Conservation (phyloP, 768 basidiomycete genomes). For the Mycena galopus region DNA sequence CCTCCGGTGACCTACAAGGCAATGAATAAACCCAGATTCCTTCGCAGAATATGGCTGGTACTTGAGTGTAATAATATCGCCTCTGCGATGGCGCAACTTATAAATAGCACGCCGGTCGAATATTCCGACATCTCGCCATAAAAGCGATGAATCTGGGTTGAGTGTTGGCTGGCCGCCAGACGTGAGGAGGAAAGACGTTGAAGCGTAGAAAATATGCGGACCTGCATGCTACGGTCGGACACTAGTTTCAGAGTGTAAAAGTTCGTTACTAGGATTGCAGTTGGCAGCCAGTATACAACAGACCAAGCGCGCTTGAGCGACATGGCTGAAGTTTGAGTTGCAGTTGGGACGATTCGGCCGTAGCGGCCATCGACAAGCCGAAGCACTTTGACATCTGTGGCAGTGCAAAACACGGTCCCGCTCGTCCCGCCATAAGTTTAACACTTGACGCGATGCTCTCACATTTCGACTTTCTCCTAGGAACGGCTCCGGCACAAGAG, state of each 20-base stretch:
- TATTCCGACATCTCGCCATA: slow-evolving; percentile 71
- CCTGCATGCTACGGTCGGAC: slow-evolving; percentile 82
- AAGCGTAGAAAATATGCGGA: slow-evolving; percentile 37
- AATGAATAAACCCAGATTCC: not conserved
- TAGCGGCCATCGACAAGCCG: too few relatives aligned
- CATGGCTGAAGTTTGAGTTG: not conserved
- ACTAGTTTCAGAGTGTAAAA: slow-evolving; percentile 67
- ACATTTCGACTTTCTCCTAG: slow-evolving; percentile 49
- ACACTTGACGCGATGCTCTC: slow-evolving; percentile 14
- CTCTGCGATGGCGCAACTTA: slow-evolving; percentile 55
- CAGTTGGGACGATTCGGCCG: too few relatives aligned
- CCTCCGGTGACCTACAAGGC: slow-evolving; percentile 70
- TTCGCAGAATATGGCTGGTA: slow-evolving; percentile 37
- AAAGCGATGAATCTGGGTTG: slow-evolving; percentile 74
- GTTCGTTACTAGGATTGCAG: slow-evolving; percentile 60
- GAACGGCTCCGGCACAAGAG: slow-evolving; percentile 38
- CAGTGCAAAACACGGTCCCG: slow-evolving; percentile 11
- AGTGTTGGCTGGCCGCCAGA: slow-evolving; percentile 68
- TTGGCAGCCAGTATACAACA: slow-evolving; percentile 71
- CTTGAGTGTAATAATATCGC: slow-evolving; percentile 78
- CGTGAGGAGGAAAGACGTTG: not conserved
- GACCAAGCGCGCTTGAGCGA: slow-evolving; percentile 29
- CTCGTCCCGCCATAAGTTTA: not conserved
- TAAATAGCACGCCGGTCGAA: slow-evolving; percentile 67
- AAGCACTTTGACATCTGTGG: too few relatives aligned